Conservation (phyloP, 225 moss, liverwort and hornwort genomes). For the Physcomitrium patens region DNA sequence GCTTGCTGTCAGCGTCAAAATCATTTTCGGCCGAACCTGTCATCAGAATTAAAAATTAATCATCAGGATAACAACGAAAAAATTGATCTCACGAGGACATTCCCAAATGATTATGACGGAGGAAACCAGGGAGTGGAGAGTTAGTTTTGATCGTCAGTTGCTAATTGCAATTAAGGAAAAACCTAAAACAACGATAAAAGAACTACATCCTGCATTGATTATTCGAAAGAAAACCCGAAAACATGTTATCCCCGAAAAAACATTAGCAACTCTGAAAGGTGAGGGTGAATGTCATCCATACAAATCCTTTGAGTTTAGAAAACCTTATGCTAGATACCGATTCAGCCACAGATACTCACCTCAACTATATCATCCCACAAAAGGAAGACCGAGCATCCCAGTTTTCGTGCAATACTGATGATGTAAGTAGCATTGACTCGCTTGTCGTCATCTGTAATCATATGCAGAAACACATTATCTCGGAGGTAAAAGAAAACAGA, state of each 20-base stretch:
- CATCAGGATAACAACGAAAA: neutral
- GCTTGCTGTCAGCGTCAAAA: slow-evolving; percentile 83
- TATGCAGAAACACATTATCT: neutral
- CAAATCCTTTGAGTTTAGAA: neutral
- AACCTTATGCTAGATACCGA: neutral
- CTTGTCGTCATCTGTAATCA: slow-evolving; percentile 83
- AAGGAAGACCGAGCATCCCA: slow-evolving; percentile 93
- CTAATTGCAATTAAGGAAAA: neutral
- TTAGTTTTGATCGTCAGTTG: neutral
- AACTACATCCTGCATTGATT: neutral
- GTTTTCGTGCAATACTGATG: slow-evolving; percentile 94
- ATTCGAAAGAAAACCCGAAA: neutral
- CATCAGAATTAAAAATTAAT: neutral
- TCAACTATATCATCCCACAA: slow-evolving; percentile 98
- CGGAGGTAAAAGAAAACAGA: neutral
- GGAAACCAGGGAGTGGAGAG: neutral
- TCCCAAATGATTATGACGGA: neutral
- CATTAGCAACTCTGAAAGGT: neutral
- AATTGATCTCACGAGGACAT: neutral
- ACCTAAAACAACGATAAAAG: neutral
- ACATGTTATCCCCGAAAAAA: no score
- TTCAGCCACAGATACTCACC: slow-evolving; percentile 45
- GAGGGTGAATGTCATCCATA: neutral
- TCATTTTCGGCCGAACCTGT: slow-evolving; percentile 96
- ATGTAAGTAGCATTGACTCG: slow-evolving; percentile 92